Evolutionary conservation across 352 stramenopile genomes (phyloP).

Genomic region (Stramenopiles sp.): DNA sequence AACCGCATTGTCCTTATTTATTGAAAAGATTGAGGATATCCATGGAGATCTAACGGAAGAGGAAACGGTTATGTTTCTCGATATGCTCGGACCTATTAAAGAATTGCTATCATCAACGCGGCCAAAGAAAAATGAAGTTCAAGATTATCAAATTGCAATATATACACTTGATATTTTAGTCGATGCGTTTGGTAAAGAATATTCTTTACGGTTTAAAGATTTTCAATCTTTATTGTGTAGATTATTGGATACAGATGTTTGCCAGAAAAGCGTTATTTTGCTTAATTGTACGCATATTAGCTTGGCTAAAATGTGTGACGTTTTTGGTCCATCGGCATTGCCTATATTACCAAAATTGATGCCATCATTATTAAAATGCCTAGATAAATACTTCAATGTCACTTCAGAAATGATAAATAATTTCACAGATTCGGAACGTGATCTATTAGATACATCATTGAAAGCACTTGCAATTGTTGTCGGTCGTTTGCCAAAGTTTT

Average conservation of each 20-base stretch:
- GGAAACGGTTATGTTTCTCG: slow-evolving; percentile 51
- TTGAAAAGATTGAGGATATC: slow-evolving; percentile 47
- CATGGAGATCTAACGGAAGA: slow-evolving; percentile 33
- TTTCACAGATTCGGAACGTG: neutral
- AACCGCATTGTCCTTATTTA: slow-evolving; percentile 62
- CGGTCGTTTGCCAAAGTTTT: neutral
- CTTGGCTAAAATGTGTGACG: neutral
- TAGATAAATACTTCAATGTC: neutral
- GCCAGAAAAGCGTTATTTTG: neutral
- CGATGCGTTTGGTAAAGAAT: neutral
- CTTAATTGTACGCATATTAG: neutral
- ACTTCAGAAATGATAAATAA: neutral
- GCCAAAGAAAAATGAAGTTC: neutral
- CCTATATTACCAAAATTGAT: neutral
- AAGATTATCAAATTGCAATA: neutral
- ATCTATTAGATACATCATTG: neutral
- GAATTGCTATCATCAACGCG: slow-evolving; percentile 35
- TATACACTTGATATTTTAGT: neutral
- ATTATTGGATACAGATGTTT: neutral
- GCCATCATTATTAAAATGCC: neutral
- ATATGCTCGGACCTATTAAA: slow-evolving; percentile 57
- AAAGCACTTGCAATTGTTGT: neutral
- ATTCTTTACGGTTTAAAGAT: neutral
- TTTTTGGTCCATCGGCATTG: neutral
- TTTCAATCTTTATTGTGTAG: neutral